phyloP scores from a whole-genome alignment of 2,329 filamentous ascomycete genomes.

The Paradendryphiella salina region DNA sequence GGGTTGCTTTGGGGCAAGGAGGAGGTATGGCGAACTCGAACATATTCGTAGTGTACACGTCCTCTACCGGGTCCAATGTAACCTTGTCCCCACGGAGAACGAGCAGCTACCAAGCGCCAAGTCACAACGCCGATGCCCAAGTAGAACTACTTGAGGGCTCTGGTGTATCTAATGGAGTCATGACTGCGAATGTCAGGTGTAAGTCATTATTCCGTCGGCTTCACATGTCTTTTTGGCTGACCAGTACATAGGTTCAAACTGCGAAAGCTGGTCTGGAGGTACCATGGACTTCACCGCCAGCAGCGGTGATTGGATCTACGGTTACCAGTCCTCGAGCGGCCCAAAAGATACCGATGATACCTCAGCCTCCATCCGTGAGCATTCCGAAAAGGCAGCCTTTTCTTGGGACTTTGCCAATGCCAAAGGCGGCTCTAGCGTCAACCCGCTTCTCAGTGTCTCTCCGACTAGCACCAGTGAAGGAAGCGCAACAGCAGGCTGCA shows the following conservation, averaged over 20 bases:
- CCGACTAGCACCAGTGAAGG: constrained; percentile 27
- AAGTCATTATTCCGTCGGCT: constrained; percentile 11
- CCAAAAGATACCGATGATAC: constrained; percentile 53
- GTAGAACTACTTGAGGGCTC: constrained; percentile 58
- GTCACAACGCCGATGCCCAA: constrained; percentile 48
- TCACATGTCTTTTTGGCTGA: constrained; percentile 7
- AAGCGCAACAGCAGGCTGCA: neutral
- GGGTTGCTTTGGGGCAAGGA: constrained; percentile 62
- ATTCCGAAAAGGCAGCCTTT: constrained; percentile 50
- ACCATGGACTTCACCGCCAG: constrained; percentile 54
- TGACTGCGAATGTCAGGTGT: constrained; percentile 62
- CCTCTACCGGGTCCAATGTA: constrained; percentile 56
- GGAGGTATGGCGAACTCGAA: constrained; percentile 58
- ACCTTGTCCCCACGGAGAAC: constrained; percentile 60
- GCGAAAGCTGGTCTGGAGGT: constrained; percentile 57
- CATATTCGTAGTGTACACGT: constrained; percentile 64
- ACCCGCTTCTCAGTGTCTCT: constrained; percentile 47
- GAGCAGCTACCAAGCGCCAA: constrained; percentile 51
- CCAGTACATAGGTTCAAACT: constrained; percentile 52
- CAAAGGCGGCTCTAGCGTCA: constrained; percentile 54
- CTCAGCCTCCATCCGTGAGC: constrained; percentile 51
- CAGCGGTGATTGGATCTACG: constrained; percentile 57
- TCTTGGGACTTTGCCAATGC: constrained; percentile 54
- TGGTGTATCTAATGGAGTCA: constrained; percentile 56
- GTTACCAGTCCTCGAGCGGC: constrained; percentile 50